Conservation (phyloP, 2,329 filamentous ascomycete genomes). For the Colletotrichum zoysiae region DNA sequence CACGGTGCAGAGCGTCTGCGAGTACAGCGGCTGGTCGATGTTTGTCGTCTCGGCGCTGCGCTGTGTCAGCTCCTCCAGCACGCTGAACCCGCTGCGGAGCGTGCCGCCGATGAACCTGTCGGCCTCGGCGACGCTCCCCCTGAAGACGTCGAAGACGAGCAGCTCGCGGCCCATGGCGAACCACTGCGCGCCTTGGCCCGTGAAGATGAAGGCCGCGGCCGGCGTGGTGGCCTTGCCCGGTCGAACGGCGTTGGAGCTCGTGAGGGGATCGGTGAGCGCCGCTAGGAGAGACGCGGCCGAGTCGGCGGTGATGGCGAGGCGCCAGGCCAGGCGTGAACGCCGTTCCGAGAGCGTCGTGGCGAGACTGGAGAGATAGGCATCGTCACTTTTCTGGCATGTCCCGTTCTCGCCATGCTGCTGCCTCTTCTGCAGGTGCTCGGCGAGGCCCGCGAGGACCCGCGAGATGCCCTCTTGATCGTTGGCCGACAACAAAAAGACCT, state of each 20-base stretch:
- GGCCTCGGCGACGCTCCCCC: background rate
- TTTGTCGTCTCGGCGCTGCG: slow-evolving; percentile 40
- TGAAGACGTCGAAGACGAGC: background rate
- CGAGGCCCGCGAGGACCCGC: background rate
- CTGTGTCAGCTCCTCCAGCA: slow-evolving; percentile 51
- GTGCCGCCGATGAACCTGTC: slow-evolving; percentile 48
- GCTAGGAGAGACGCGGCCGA: slow-evolving; percentile 17
- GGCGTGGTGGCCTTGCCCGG: background rate
- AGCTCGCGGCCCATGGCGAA: slow-evolving; percentile 33
- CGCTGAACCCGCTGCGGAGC: slow-evolving; percentile 50
- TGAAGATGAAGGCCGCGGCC: slow-evolving; percentile 31
- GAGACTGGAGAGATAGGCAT: background rate
- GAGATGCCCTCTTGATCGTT: background rate
- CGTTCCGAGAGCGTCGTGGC: background rate
- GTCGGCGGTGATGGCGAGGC: background rate
- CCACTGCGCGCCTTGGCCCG: slow-evolving; percentile 41
- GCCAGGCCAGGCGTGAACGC: slow-evolving; percentile 6
- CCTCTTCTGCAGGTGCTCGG: background rate
- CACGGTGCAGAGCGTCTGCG: slow-evolving; percentile 57
- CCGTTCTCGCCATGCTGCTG: background rate
- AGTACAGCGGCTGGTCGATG: slow-evolving; percentile 20
- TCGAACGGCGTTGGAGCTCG: background rate
- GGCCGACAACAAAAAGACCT: background rate
- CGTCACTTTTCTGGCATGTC: background rate
- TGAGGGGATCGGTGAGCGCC: background rate